Evolutionary conservation across 352 stramenopile species (phyloP).

Genomic region (Globisporangium orthogonon): DNA sequence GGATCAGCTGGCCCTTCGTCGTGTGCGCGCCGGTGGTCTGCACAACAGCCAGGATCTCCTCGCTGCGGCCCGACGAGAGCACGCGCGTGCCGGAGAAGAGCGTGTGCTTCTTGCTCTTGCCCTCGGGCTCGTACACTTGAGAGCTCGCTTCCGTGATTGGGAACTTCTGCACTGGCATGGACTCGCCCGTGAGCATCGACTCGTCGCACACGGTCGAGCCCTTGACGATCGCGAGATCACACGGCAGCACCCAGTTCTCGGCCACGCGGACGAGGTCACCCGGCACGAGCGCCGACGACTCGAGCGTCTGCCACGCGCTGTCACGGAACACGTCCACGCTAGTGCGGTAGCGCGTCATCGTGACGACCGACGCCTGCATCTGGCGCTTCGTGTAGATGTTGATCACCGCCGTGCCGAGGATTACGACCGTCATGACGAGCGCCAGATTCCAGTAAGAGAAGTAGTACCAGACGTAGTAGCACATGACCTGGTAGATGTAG

Average conservation of each 20-base stretch:
- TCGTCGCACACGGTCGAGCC: conserved; percentile 67
- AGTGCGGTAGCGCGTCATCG: conserved; percentile 59
- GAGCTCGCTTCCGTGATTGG: conserved; percentile 39
- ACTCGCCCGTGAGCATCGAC: conserved; percentile 72
- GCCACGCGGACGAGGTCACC: conserved; percentile 60
- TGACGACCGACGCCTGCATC: conserved; percentile 43
- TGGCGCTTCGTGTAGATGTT: conserved; percentile 69
- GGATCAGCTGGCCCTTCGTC: conserved; percentile 75
- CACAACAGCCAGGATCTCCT: conserved; percentile 74
- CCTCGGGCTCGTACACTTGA: conserved; percentile 46
- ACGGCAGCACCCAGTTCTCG: conserved; percentile 68
- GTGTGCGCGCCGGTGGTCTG: conserved; percentile 81
- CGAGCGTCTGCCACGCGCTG: conserved; percentile 34
- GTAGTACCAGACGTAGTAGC: conserved; percentile 79
- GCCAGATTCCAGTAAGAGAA: conserved; percentile 48
- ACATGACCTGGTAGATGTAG: conserved; percentile 85
- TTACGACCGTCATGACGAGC: conserved; percentile 54
- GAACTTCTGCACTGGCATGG: conserved; percentile 87
- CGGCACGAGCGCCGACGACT: conserved; percentile 48
- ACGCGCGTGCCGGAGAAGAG: conserved; percentile 83
- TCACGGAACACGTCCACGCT: conserved; percentile 66
- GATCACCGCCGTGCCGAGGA: conserved; percentile 37
- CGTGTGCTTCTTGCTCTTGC: conserved; percentile 77
- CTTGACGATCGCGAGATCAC: conserved; percentile 65
- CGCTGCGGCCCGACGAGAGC: conserved; percentile 52